A percentile compares a stretch with the other conserved stretches of the same genome.
Conservation (phyloP, 345 rosid genomes). For the Eucalyptus microcorys region DNA sequence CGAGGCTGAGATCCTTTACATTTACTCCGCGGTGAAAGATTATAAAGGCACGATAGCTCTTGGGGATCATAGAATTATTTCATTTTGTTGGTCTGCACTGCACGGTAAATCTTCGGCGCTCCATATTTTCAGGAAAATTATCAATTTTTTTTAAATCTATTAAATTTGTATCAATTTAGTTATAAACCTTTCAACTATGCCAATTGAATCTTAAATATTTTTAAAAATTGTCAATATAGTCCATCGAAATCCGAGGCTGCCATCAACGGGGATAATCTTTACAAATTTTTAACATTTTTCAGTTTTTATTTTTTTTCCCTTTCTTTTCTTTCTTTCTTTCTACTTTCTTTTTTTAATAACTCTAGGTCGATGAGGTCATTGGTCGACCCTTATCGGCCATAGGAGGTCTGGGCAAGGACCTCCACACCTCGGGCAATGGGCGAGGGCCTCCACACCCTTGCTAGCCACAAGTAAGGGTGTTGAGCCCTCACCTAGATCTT, state of each 20-base stretch:
- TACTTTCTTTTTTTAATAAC: no score
- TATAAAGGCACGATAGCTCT: not conserved
- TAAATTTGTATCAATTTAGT: no score
- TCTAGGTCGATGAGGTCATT: no score
- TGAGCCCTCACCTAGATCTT: not conserved
- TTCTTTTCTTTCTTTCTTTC: no score
- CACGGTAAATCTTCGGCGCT: not conserved
- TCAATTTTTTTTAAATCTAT: no score
- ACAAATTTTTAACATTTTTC: no score
- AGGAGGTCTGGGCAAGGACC: not conserved
- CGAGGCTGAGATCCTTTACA: not conserved
- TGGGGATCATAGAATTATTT: not conserved
- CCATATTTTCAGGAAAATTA: not conserved
- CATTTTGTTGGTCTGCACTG: not conserved
- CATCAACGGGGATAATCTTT: no score
- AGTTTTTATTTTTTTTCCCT: rapidly evolving
- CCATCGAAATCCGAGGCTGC: no score
- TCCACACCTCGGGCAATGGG: rapidly evolving
- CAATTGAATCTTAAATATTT: no score
- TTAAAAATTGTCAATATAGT: no score
- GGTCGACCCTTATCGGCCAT: not conserved
- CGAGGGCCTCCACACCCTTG: not conserved
- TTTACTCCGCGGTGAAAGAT: not conserved
- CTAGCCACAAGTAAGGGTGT: not conserved
- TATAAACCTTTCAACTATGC: rapidly evolving